phyloP scores from a whole-genome alignment of 2,329 filamentous ascomycete genomes.

The Metarhizium robertsii region DNA sequence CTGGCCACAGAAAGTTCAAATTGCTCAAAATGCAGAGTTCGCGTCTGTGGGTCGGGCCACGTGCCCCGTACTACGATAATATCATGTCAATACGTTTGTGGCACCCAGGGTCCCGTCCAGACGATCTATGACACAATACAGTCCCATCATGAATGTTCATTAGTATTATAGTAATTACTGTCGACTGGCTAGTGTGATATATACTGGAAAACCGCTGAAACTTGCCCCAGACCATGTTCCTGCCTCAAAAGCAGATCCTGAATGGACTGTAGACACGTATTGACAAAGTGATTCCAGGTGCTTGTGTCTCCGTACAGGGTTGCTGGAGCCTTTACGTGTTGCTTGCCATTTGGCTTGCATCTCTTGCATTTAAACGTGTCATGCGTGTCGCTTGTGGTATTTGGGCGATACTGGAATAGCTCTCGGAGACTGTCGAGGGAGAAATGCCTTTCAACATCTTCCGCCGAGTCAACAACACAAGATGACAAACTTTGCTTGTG shows the following conservation, averaged over 20 bases:
- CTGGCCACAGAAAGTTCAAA: too few relatives aligned
- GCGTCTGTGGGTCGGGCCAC: neutral
- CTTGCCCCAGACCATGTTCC: constrained; percentile 67
- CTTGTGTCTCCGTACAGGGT: constrained; percentile 97
- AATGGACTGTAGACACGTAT: constrained; percentile 68
- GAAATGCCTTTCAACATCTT: constrained; percentile 96
- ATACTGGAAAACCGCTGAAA: constrained; percentile 96
- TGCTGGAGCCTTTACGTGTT: constrained; percentile 82
- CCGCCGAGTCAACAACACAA: constrained; percentile 90
- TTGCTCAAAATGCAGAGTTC: too few relatives aligned
- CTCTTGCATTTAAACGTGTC: constrained; percentile 98
- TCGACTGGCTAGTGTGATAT: constrained; percentile 59
- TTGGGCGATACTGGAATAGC: constrained; percentile 82
- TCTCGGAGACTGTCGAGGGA: constrained; percentile 83
- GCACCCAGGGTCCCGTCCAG: too few relatives aligned
- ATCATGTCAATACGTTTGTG: too few relatives aligned
- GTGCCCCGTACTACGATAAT: too few relatives aligned
- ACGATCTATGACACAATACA: too few relatives aligned
- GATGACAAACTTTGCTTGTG: constrained; percentile 97
- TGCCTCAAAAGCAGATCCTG: constrained; percentile 87
- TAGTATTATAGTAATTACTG: too few relatives aligned
- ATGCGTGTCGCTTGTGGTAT: constrained; percentile 87
- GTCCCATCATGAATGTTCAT: too few relatives aligned
- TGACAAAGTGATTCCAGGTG: constrained; percentile 98
- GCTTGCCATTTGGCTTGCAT: constrained; percentile 78